Conservation (phyloP, 805 yeast species). For the Yarrowia hollandica region DNA sequence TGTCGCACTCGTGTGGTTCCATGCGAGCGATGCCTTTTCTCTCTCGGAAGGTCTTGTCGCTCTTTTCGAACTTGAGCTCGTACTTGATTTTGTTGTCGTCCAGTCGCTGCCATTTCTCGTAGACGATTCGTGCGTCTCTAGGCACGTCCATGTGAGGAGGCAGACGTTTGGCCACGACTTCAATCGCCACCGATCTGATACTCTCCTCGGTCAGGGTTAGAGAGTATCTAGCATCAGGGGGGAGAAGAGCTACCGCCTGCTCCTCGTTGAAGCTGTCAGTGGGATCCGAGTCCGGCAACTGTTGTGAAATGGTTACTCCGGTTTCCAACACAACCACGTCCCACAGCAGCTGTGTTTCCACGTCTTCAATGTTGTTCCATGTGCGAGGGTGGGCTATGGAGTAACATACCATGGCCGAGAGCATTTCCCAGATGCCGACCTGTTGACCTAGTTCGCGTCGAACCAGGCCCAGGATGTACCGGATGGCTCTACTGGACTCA, state of each 20-base stretch:
- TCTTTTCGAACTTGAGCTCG: constrained; percentile 32
- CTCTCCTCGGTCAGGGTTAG: constrained; percentile 33
- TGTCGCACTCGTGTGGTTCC: constrained; percentile 10
- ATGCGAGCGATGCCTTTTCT: constrained; percentile 31
- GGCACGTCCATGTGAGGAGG: constrained; percentile 32
- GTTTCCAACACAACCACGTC: constrained; percentile 42
- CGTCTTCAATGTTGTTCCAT: constrained; percentile 35
- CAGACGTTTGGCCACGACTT: constrained; percentile 24
- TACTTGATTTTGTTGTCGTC: constrained; percentile 29
- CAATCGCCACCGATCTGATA: constrained; percentile 32
- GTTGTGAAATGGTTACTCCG: constrained; percentile 36
- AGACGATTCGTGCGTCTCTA: constrained; percentile 30
- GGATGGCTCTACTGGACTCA: constrained; percentile 40
- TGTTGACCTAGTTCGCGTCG: constrained; percentile 39
- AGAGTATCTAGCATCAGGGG: constrained; percentile 32
- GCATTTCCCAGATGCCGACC: constrained; percentile 37
- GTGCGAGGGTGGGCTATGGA: constrained; percentile 39
- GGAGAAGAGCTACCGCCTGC: constrained; percentile 31
- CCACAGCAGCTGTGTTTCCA: constrained; percentile 38
- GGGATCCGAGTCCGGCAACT: constrained; percentile 30
- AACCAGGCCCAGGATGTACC: constrained; percentile 36
- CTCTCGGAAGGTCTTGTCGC: constrained; percentile 31
- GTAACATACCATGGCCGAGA: constrained; percentile 38
- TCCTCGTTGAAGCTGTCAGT: constrained; percentile 32
- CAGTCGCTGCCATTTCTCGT: constrained; percentile 12